Conservation (phyloP, 1,284 basidiomycete genomes). For the Pascua sp. region DNA sequence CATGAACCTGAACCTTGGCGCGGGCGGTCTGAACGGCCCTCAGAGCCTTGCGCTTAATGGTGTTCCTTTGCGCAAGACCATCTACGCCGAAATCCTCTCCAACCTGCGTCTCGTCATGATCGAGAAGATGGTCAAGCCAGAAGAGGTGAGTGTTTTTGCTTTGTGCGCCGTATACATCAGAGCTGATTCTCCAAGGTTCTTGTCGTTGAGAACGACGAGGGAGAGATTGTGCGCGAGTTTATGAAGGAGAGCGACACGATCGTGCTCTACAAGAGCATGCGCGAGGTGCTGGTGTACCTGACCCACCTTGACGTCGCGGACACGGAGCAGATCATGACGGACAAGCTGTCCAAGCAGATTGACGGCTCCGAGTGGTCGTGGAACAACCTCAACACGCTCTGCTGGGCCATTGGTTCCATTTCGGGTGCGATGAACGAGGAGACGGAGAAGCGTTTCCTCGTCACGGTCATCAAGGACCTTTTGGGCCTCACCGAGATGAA, state of each 20-base stretch:
- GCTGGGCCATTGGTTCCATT: constrained; percentile 99
- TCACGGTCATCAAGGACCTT: constrained; percentile 98
- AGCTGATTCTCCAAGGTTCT: constrained; percentile 66
- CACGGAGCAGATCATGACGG: constrained; percentile 94
- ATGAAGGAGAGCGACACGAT: constrained; percentile 99
- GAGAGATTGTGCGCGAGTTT: constrained; percentile 98
- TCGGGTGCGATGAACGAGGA: constrained; percentile 99
- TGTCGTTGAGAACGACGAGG: constrained; percentile 97
- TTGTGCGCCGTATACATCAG: too few relatives aligned
- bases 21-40: constrained; percentile 53
- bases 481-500: constrained; percentile 97
- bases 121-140: constrained; percentile 99
- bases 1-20: constrained; percentile 83
- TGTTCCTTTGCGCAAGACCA: constrained; percentile 82
- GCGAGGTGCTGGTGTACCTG: constrained; percentile 92
- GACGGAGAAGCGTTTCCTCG: constrained; percentile 97
- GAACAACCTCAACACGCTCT: constrained; percentile 98
- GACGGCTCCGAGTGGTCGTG: constrained; percentile 99
- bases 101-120: constrained; percentile 96
- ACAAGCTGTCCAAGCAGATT: constrained; percentile 95
- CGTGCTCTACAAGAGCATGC: constrained; percentile 98
- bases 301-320: constrained; percentile 96
- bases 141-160: constrained; percentile 66
- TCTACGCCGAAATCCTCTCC: constrained; percentile 89
- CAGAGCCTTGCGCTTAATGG: constrained; percentile 63